A percentile compares a stretch with the other conserved stretches of the same genome.
Conservation (phyloP, 164 flowering plant genomes). For the Nelumbo lutea region DNA sequence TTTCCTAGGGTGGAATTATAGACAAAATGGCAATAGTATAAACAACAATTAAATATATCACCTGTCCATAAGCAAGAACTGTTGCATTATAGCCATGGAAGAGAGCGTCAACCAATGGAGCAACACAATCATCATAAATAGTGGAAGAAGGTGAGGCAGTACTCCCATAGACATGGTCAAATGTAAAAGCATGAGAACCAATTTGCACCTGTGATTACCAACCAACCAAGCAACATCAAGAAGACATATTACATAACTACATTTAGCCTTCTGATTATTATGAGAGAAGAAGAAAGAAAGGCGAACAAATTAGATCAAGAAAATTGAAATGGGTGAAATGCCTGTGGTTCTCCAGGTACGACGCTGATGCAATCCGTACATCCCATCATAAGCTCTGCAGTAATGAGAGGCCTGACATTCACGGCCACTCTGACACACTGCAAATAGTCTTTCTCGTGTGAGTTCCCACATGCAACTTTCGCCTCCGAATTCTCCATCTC, state of each 20-base stretch:
- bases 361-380: conserved; percentile 78
- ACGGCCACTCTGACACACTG: conserved; percentile 86
- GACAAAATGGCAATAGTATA: neutral
- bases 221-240: conserved; percentile 1
- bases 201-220: conserved; percentile 66
- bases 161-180: conserved; percentile 72
- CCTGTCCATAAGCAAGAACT: conserved; percentile 98
- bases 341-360: conserved; percentile 86
- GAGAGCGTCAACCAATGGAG: conserved; percentile 81
- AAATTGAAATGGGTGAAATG: conserved; percentile 6
- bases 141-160: conserved; percentile 33
- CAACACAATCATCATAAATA: conserved; percentile 65
- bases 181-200: conserved; percentile 86
- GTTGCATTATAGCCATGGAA: conserved; percentile 94
- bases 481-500: conserved; percentile 43
- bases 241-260: neutral
- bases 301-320: neutral
- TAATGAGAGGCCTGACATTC: conserved; percentile 74
- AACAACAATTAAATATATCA: conserved; percentile 5
- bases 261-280: neutral
- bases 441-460: conserved; percentile 30
- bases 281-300: neutral
- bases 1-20: neutral
- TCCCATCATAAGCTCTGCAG: conserved; percentile 67
- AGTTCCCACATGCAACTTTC: conserved; percentile 10